These are phyloP conservation scores for Epipyxis sp. DNA, from an alignment of 108 stramenopile genomes.

Conservation along the genomic window DNA sequence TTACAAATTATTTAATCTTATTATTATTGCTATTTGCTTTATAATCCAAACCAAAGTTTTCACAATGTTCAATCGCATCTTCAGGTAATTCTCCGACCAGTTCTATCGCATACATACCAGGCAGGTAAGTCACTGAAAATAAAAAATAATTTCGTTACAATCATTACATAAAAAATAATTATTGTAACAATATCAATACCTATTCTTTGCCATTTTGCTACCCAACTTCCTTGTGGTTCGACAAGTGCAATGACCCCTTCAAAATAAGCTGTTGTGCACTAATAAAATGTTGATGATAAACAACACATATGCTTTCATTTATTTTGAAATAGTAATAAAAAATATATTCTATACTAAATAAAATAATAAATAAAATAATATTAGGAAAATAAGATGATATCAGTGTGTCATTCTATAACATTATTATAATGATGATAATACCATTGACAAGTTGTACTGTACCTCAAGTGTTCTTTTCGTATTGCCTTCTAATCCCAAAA, in stretches of 20 bases:
- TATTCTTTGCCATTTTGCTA: constrained; percentile 50
- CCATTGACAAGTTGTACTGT: too few relatives aligned
- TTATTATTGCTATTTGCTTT: too few relatives aligned
- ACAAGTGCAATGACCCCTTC: constrained; percentile 48
- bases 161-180: not conserved
- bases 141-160: not conserved
- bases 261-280: constrained; percentile 52
- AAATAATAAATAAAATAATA: too few relatives aligned
- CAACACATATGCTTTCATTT: too few relatives aligned
- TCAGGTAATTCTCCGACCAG: constrained; percentile 45
- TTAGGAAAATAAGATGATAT: not conserved
- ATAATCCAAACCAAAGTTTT: constrained; percentile 44
- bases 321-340: too few relatives aligned
- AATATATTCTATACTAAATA: too few relatives aligned
- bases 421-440: too few relatives aligned
- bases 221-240: constrained; percentile 46
- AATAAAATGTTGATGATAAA: not conserved
- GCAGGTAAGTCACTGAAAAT: constrained; percentile 35
- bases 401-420: not conserved
- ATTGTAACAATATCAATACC: not conserved
- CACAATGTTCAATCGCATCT: constrained; percentile 40
- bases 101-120: constrained; percentile 53
- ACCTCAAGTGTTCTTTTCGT: constrained; percentile 41
- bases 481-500: constrained; percentile 47
- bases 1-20: too few relatives aligned